Base-by-base conservation (phyloP, 2,329 filamentous ascomycete genomes). In the Sphaerostilbella broomeana region DNA sequence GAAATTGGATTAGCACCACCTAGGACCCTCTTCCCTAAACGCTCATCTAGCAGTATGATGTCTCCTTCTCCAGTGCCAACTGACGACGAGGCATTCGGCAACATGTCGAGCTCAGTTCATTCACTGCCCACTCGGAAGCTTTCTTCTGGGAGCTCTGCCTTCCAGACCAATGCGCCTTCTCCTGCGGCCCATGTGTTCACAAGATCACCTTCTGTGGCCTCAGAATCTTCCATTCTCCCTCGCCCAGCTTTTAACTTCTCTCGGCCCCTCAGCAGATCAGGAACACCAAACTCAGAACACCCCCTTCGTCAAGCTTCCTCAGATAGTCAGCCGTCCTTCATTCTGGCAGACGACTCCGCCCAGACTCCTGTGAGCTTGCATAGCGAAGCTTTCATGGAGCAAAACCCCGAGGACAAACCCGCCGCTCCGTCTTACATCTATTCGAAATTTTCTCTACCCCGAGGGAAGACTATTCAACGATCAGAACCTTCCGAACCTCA, bases 211-310 rank as follows among this genome's bases (percentile, higher is more conserved):
- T 97, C 92, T 0, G 73, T 86, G 25, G 81, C 80, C 45, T 97
- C 90, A 1, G 86, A 95, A 46, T 76, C 77, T 35, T 94, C 88
- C 2, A 72, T 73, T 8, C 55, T 88, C 24, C 78, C 81, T 10
- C 76, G 82, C 12, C 84, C 87, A 1, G 79, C 84, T 0, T 90
- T 94, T 64, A 97, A 98, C 62, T 97, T 97, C 60, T 97, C 92
- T 1, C 77, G 92, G 29, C 92, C 92, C 0, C 65, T 94, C 45
- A 95, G 90, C 60, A 74, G 82, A 55, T 75, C 79, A 44, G 79
- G 78, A 45, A 79, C 74, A 10, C 76, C 77, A 12, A 64, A 54
- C 30, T 64, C 72, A 49, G 76, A 82, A n/a, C 59, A 65, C 29
- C 77, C 79, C 33, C 69, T 70, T 8, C 69, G 79, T 24, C 78